phyloP scores from a whole-genome alignment of 768 basidiomycete species.

The Naganishia friedmannii region DNA sequence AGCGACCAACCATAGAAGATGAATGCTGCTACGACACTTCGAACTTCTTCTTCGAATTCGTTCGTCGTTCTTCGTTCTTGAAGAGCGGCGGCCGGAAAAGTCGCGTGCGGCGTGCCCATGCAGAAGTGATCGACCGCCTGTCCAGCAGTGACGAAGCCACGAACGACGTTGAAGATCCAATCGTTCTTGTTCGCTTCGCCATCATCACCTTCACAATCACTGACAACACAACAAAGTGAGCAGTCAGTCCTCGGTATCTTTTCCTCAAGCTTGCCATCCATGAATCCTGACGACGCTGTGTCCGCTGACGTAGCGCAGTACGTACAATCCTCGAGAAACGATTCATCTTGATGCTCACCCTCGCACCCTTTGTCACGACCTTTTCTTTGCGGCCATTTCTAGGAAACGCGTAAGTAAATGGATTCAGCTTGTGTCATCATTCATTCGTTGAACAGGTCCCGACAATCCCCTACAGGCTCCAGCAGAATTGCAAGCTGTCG shows the following conservation, averaged over 20 bases:
- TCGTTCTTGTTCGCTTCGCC: neutral
- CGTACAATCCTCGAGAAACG: neutral
- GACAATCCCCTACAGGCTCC: slow-evolving; percentile 58
- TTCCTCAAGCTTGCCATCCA: neutral
- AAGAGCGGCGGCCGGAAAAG: neutral
- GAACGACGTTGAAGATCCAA: neutral
- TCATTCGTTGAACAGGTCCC: neutral
- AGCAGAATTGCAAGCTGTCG: slow-evolving; percentile 73
- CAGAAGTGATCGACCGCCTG: neutral
- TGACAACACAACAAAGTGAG: neutral
- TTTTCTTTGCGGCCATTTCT: neutral
- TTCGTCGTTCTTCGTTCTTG: neutral
- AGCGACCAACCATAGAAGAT: too few species aligned
- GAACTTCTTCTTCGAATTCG: neutral
- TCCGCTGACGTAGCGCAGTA: slow-evolving; percentile 25
- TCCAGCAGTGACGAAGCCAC: neutral
- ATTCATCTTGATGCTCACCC: neutral
- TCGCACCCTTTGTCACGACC: neutral
- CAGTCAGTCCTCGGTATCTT: neutral
- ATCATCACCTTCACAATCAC: neutral
- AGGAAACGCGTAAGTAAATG: slow-evolving; percentile 7
- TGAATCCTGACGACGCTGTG: slow-evolving; percentile 23
- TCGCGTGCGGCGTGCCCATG: too few species aligned
- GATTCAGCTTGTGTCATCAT: neutral
- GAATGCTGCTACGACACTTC: neutral